These are phyloP conservation scores for Epichloe festucae DNA, from an alignment of 2,329 filamentous ascomycete genomes.

Conservation along the genomic window DNA sequence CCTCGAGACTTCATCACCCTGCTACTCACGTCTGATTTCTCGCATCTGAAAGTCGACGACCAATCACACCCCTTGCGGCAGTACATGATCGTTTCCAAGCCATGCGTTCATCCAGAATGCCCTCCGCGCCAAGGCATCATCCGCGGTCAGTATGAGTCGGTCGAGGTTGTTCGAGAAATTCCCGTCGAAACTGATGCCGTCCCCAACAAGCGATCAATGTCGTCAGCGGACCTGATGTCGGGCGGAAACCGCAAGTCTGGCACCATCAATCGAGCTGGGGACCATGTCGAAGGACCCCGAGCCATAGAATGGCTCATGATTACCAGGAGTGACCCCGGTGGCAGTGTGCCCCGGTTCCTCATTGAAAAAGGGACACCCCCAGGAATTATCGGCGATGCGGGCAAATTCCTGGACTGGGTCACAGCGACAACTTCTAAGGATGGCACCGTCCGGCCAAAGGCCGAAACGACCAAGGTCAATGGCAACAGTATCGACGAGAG, in stretches of 20 bases:
- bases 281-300: slow-evolving; percentile 19
- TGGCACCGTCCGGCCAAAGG: neutral
- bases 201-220: slow-evolving; percentile 18
- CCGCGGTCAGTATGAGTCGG: slow-evolving; percentile 76
- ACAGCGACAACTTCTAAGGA: slow-evolving; percentile 24
- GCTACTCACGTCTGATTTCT: slow-evolving; percentile 53
- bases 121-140: slow-evolving; percentile 61
- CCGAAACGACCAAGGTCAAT: neutral
- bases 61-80: slow-evolving; percentile 35
- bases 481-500: neutral
- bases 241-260: slow-evolving; percentile 15
- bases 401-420: slow-evolving; percentile 71
- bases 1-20: slow-evolving; percentile 80
- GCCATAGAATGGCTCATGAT: slow-evolving; percentile 85
- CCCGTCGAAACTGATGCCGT: slow-evolving; percentile 35
- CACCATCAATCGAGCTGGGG: slow-evolving; percentile 10
- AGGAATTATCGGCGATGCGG: slow-evolving; percentile 66
- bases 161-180: slow-evolving; percentile 82
- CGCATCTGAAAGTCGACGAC: slow-evolving; percentile 21
- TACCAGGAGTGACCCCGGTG: slow-evolving; percentile 76
- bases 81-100: slow-evolving; percentile 80
- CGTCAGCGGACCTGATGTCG: slow-evolving; percentile 18
- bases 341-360: slow-evolving; percentile 78
- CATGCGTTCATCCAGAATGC: slow-evolving; percentile 63
- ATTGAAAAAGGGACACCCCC: slow-evolving; percentile 85